Percentiles rank a stretch among this genome's conserved stretches.
Evolutionary conservation across 805 yeast genomes (phyloP).

Genomic region (Kluyveromyces nonfermentans): DNA sequence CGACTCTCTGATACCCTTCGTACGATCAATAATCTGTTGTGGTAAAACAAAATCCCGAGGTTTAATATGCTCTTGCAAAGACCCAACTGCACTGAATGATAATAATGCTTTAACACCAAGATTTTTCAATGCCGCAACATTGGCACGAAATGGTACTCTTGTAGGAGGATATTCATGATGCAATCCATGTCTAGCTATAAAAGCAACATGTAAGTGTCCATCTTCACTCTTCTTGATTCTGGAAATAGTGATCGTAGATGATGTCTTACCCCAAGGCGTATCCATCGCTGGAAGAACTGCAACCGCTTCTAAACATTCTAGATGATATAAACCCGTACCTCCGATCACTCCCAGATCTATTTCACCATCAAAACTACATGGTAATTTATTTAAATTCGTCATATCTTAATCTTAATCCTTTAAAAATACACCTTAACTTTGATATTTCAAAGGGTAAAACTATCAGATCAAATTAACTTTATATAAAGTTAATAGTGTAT

Average conservation of each 20-base stretch:
- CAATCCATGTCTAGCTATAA: slow-evolving; percentile 88
- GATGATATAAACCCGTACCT: slow-evolving; percentile 93
- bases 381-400: slow-evolving; percentile 18
- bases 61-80: slow-evolving; percentile 75
- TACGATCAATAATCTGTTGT: slow-evolving; percentile 91
- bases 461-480: too few species aligned
- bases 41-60: slow-evolving; percentile 98
- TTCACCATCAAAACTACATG: slow-evolving; percentile 18
- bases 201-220: slow-evolving; percentile 65
- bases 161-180: slow-evolving; percentile 86
- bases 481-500: too few species aligned
- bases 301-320: slow-evolving; percentile 74
- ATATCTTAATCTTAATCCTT: slow-evolving; percentile 5
- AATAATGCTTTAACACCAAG: slow-evolving; percentile 80
- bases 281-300: slow-evolving; percentile 64
- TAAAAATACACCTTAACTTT: too few species aligned
- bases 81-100: slow-evolving; percentile 95
- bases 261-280: slow-evolving; percentile 98
- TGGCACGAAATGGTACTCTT: slow-evolving; percentile 88
- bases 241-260: slow-evolving; percentile 89
- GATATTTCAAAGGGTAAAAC: too few species aligned
- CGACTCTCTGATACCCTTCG: slow-evolving; percentile 87
- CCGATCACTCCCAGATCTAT: slow-evolving; percentile 87
- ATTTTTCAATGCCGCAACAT: slow-evolving; percentile 88
- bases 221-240: slow-evolving; percentile 48